Percentiles rank a stretch among this genome's conserved stretches.
These are phyloP conservation scores for Staphylotrichum tortipilum DNA, from an alignment of 495 filamentous ascomycete genomes.

Conservation along the genomic window DNA sequence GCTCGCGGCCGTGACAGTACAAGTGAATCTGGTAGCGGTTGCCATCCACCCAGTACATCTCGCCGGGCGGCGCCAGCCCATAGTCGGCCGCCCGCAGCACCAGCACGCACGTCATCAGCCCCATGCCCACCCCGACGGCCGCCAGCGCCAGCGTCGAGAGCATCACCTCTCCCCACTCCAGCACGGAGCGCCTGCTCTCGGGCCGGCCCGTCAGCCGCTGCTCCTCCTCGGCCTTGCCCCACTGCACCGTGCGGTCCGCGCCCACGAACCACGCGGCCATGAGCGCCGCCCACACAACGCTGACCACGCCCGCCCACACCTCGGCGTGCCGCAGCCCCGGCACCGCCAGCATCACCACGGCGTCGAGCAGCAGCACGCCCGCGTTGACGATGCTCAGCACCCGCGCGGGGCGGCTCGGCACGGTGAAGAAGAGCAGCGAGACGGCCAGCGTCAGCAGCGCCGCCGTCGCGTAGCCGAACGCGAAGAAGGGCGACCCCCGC, in stretches of 20 bases:
- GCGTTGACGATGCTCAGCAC: constrained; percentile 57
- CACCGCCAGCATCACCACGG: constrained; percentile 68
- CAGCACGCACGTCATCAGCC: constrained; percentile 71
- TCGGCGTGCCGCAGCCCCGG: constrained; percentile 69
- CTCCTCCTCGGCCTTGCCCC: constrained; percentile 89
- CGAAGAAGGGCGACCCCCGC: constrained; percentile 83
- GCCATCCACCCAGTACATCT: constrained; percentile 68
- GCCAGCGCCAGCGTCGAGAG: constrained; percentile 61
- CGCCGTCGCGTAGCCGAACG: constrained; percentile 70
- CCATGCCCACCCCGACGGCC: constrained; percentile 51
- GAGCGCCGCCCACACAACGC: constrained; percentile 61
- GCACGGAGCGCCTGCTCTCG: constrained; percentile 71
- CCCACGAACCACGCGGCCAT: constrained; percentile 35
- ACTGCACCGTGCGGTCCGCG: constrained; percentile 60
- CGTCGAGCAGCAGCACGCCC: constrained; percentile 66
- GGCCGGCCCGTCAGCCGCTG: constrained; percentile 83
- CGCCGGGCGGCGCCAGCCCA: constrained; percentile 58
- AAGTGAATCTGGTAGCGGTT: constrained; percentile 80
- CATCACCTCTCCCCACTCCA: constrained; percentile 79
- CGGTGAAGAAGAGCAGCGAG: constrained; percentile 76
- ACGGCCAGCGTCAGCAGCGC: constrained; percentile 63
- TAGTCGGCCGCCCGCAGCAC: constrained; percentile 69
- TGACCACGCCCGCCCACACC: constrained; percentile 80
- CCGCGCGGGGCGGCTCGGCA: constrained; percentile 68
- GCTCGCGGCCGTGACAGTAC: constrained; percentile 65